Conservation (phyloP, 2,329 filamentous ascomycete genomes). For the Fusarium hainanense region DNA sequence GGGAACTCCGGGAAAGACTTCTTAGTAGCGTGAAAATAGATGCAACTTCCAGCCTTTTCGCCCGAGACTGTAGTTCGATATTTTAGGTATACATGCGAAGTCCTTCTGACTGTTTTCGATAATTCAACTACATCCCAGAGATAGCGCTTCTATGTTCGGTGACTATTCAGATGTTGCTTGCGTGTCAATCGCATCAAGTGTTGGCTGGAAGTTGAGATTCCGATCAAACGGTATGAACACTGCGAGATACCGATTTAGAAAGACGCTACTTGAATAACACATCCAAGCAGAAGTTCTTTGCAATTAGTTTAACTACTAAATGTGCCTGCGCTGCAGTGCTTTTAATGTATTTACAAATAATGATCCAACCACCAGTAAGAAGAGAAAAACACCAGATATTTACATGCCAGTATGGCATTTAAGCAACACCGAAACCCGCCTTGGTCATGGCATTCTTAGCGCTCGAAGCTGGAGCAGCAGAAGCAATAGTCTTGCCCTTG, state of each 20-base stretch:
- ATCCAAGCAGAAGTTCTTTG: not conserved
- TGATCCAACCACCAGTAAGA: not conserved
- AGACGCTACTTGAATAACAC: not conserved
- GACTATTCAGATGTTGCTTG: not conserved
- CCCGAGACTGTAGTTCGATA: no score
- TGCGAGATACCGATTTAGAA: not conserved
- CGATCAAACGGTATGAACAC: rapidly evolving
- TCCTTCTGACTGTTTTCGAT: no score
- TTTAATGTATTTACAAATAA: not conserved
- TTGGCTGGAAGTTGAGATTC: not conserved
- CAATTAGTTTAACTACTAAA: not conserved
- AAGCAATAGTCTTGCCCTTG: conserved; percentile 63
- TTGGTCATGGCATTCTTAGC: conserved; percentile 52
- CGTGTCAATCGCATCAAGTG: rapidly evolving
- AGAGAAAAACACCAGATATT: not conserved
- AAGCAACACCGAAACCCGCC: conserved; percentile 61
- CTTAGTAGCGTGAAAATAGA: no score
- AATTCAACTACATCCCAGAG: no score
- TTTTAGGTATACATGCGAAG: no score
- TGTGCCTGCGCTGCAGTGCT: not conserved
- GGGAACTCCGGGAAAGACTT: no score
- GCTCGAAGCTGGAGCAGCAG: conserved; percentile 51
- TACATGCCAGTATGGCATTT: not conserved
- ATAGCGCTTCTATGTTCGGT: not conserved
- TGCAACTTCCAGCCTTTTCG: no score